Evolutionary conservation across 352 stramenopile genomes (phyloP).

Genomic region (Globisporangium nunn): DNA sequence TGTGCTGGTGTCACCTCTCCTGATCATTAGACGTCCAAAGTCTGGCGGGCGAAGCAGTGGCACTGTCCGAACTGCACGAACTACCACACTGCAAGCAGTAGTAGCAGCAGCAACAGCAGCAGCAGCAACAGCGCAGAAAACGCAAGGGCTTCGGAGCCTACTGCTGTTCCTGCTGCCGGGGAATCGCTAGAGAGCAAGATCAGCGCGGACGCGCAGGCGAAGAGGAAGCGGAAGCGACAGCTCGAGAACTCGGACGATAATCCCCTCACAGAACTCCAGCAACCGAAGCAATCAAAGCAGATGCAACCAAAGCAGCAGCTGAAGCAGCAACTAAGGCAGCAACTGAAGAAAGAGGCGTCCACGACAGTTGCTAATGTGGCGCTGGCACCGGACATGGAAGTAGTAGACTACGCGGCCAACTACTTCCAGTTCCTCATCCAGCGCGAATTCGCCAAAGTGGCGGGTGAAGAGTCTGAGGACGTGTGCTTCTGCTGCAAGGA

Average conservation of each 20-base stretch:
- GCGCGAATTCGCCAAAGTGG: slow-evolving; percentile 23
- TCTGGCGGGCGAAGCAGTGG: slow-evolving; percentile 51
- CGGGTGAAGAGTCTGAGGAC: slow-evolving; percentile 55
- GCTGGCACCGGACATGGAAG: slow-evolving; percentile 23
- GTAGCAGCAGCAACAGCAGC: neutral
- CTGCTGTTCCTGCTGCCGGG: neutral
- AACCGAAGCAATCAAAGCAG: no score
- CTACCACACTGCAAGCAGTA: neutral
- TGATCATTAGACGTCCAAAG: slow-evolving; percentile 27
- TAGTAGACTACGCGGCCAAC: slow-evolving; percentile 50
- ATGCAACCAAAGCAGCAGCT: slow-evolving; percentile 13
- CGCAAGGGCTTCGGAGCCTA: neutral
- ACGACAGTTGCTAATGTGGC: neutral
- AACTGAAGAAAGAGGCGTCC: slow-evolving; percentile 12
- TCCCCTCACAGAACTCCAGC: no score
- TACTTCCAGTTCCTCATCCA: slow-evolving; percentile 60
- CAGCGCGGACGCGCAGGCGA: slow-evolving; percentile 2
- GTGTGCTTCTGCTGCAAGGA: slow-evolving; percentile 85
- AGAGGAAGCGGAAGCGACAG: slow-evolving; percentile 33
- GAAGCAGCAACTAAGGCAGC: slow-evolving; percentile 18
- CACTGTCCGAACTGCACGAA: slow-evolving; percentile 56
- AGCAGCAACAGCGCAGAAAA: slow-evolving; percentile 5
- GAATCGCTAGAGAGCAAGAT: neutral
- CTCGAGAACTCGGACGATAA: slow-evolving; percentile 11
- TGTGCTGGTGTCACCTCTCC: neutral